Conservation (phyloP, 768 basidiomycete species). For the Auricularia heimuer region DNA sequence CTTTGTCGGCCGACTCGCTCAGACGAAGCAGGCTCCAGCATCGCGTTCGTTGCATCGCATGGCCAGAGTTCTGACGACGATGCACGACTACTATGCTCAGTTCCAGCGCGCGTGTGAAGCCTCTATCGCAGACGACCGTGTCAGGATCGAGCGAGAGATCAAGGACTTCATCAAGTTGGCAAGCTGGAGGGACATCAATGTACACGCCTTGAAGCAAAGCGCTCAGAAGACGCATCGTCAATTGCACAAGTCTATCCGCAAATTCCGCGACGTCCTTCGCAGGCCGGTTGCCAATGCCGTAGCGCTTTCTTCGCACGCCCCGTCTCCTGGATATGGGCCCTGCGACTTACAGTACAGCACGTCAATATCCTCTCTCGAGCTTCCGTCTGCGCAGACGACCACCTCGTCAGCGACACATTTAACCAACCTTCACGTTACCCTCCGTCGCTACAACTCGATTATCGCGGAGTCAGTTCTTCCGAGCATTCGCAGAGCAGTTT, state of each 20-base stretch:
- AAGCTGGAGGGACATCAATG: slow-evolving; percentile 97
- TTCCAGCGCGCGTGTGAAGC: slow-evolving; percentile 39
- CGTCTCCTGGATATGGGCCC: not conserved
- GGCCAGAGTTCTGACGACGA: slow-evolving; percentile 48
- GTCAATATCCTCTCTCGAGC: not conserved
- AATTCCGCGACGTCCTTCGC: slow-evolving; percentile 59
- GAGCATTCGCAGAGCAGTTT: not conserved
- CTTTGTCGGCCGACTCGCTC: slow-evolving; percentile 34
- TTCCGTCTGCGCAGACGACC: not conserved
- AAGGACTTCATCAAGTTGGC: slow-evolving; percentile 84
- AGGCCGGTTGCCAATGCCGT: slow-evolving; percentile 18
- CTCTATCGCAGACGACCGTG: slow-evolving; percentile 47
- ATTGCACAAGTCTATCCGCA: slow-evolving; percentile 81
- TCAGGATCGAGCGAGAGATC: slow-evolving; percentile 66
- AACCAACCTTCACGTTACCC: slow-evolving; percentile 29
- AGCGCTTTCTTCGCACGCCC: not conserved
- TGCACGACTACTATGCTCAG: slow-evolving; percentile 53
- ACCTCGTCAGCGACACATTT: slow-evolving; percentile 24
- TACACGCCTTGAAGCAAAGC: slow-evolving; percentile 85
- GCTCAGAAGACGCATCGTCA: slow-evolving; percentile 86
- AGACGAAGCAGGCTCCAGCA: slow-evolving; percentile 20
- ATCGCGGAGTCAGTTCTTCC: not conserved
- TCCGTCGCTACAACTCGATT: slow-evolving; percentile 22
- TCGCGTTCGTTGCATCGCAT: slow-evolving; percentile 34
- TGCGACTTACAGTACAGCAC: not conserved